phyloP scores from a whole-genome alignment of 176 grass and related monocot genomes.

The maize (Zea mays) region DNA sequence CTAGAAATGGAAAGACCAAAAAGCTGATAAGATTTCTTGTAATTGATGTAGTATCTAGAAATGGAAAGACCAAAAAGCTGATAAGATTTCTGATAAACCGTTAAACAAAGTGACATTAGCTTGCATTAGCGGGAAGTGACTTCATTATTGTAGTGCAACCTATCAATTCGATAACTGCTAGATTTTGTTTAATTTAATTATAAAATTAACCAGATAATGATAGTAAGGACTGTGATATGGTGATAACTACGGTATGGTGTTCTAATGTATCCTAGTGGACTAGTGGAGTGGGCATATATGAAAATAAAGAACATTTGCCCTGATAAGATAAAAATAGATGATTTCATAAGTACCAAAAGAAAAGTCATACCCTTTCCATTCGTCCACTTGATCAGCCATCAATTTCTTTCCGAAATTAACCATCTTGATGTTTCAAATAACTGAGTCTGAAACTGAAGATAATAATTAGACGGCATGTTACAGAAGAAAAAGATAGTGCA shows the following conservation, averaged over 20 bases:
- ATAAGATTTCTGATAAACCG: constrained; percentile 23
- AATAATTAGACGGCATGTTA: constrained; percentile 1
- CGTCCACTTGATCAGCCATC: constrained; percentile 66
- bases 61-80: constrained; percentile 20
- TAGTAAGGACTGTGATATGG: not conserved
- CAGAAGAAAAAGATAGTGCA: not conserved
- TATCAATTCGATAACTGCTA: not conserved
- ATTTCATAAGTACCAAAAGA: not conserved
- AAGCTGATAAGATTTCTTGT: too few relatives aligned
- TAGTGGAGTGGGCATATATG: not conserved
- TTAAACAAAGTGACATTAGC: not conserved
- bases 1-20: constrained; percentile 45
- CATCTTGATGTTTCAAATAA: constrained; percentile 54
- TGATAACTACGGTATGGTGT: not conserved
- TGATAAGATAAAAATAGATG: not conserved
- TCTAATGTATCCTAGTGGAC: not conserved
- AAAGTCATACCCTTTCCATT: constrained; percentile 71
- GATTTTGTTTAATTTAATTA: not conserved
- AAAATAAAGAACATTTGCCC: not conserved
- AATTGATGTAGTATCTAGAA: constrained; percentile 90
- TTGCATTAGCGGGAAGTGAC: not conserved
- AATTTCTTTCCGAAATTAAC: constrained; percentile 91
- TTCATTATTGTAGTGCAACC: constrained; percentile 6
- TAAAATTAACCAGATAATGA: not conserved
- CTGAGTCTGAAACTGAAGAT: constrained; percentile 11